Percentiles rank a stretch among this genome's conserved stretches.
Conservation (phyloP, 2,329 filamentous ascomycete genomes). For the Stachybotrys echinatus region DNA sequence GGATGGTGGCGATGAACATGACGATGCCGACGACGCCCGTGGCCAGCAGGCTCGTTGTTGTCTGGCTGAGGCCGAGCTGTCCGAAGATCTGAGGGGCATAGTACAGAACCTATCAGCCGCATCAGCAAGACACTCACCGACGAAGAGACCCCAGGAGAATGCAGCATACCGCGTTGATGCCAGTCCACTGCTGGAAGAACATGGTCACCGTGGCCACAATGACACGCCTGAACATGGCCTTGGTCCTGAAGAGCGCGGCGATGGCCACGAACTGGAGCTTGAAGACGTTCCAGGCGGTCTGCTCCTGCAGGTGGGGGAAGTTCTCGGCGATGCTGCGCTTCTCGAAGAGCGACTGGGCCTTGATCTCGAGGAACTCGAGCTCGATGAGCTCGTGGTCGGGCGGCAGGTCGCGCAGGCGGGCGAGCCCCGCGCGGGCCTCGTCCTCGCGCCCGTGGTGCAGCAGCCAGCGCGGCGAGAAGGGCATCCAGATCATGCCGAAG, state of each 20-base stretch:
- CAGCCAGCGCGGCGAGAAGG: slow-evolving; percentile 72
- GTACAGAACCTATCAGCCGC: slow-evolving; percentile 45
- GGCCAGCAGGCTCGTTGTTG: slow-evolving; percentile 53
- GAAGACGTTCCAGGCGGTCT: slow-evolving; percentile 57
- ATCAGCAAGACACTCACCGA: too few species aligned
- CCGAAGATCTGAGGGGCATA: slow-evolving; percentile 67
- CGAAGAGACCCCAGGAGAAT: too few species aligned
- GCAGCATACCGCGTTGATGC: slow-evolving; percentile 41
- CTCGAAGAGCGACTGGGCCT: slow-evolving; percentile 72
- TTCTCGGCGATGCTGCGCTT: slow-evolving; percentile 62
- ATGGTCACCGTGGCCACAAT: slow-evolving; percentile 58
- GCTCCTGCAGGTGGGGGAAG: slow-evolving; percentile 59
- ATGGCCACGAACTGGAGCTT: slow-evolving; percentile 67
- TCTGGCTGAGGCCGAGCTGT: slow-evolving; percentile 53
- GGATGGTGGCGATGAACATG: slow-evolving; percentile 64
- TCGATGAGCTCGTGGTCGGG: slow-evolving; percentile 63
- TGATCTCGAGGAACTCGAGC: slow-evolving; percentile 78
- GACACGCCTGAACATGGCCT: slow-evolving; percentile 62
- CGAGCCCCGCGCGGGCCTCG: slow-evolving; percentile 60
- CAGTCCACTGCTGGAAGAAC: slow-evolving; percentile 48
- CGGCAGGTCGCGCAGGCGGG: slow-evolving; percentile 56
- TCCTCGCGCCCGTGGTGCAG: slow-evolving; percentile 63
- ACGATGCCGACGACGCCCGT: slow-evolving; percentile 68
- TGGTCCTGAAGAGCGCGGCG: slow-evolving; percentile 57
- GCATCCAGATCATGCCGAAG: slow-evolving; percentile 72